Percentiles rank a stretch among this genome's conserved stretches.
Conservation (phyloP, 1,284 basidiomycete species). For the Ceratobasidium sp. region DNA sequence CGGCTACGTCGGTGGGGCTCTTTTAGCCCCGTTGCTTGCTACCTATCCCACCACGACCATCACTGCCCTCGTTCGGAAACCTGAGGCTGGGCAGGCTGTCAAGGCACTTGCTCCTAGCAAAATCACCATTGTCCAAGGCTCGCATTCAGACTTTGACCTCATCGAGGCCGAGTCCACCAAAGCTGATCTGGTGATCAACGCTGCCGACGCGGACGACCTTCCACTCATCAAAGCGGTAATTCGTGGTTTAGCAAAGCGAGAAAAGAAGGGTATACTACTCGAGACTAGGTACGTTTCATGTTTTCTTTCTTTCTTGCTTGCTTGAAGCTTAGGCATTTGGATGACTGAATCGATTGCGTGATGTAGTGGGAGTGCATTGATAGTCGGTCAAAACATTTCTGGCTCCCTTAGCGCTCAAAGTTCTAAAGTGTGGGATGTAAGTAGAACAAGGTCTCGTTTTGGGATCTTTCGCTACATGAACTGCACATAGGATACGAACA, state of each 20-base stretch:
- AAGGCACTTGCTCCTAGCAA: constrained; percentile 23
- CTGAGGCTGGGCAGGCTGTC: not conserved
- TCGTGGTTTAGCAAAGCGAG: constrained; percentile 3
- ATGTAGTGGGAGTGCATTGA: constrained; percentile 6
- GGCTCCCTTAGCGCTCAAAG: not conserved
- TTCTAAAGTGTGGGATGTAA: constrained; percentile 8
- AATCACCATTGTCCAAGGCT: constrained; percentile 41
- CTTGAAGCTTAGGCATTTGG: no score
- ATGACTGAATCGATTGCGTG: not conserved
- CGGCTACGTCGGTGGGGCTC: constrained; percentile 8
- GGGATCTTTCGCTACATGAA: not conserved
- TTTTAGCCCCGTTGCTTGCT: not conserved
- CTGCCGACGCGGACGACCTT: constrained; percentile 42
- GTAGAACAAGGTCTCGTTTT: not conserved
- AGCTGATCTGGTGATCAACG: constrained; percentile 44
- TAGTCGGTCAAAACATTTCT: not conserved
- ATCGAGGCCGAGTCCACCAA: constrained; percentile 40
- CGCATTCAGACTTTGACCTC: constrained; percentile 40
- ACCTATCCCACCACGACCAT: not conserved
- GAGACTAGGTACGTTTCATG: constrained; percentile 12
- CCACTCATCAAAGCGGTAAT: constrained; percentile 42
- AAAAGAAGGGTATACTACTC: constrained; percentile 2
- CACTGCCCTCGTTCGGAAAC: constrained; percentile 8
- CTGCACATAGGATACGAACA: constrained; percentile 1
- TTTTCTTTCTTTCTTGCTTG: no score